Evolutionary conservation across 2,329 filamentous ascomycete species (phyloP), one percentile per base, ranked within the genome.

Genomic region (Sordariomycetes sp.): DNA sequence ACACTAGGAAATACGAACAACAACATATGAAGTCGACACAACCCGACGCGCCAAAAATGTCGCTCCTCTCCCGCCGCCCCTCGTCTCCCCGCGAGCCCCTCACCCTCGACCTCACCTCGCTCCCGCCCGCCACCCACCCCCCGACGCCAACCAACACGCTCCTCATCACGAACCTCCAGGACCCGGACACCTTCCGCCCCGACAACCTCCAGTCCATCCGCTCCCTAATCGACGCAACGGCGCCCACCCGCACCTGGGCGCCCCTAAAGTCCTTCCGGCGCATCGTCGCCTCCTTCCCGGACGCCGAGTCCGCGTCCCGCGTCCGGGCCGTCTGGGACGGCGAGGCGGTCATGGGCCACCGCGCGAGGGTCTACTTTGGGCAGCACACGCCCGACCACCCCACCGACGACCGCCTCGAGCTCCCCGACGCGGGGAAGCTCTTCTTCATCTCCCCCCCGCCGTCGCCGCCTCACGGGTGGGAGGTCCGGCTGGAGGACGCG

Each of bases 221-320:
- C 67, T 78, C 84, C 57, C 81, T 89, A 59, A 84, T 94, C 68
- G 74, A 80, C 65, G 70, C 79, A 54, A 82, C 84, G n/a, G 86
- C 86, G 2, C 77, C 82, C 55, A 82, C 92, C 62, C 85, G 89
- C 72, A 83, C 85, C 59, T 94, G 88, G 78, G 82, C 86, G 12
- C 89, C 89, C 0, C 80, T 94, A 61, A 89, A 89, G 69, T 90
- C 86, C 7, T 90, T 94, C 77, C 82, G 85, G 62, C 85, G 89
- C 68, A 90, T 94, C 65, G 78, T 92, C 63, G 82, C 88, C 60
- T 89, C 87, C 63, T 92, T 94, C 76, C 85, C 79, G 70, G 81
- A 83, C 60, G 76, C 80, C 64, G 79, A 84, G 56, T 80, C 85
- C 57, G 87, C 89, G 58, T 82, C 89, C 64, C 75, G 76, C 58